These are phyloP conservation scores for Favolaschia claudopus DNA, from an alignment of 768 basidiomycete genomes.

Conservation along the genomic window DNA sequence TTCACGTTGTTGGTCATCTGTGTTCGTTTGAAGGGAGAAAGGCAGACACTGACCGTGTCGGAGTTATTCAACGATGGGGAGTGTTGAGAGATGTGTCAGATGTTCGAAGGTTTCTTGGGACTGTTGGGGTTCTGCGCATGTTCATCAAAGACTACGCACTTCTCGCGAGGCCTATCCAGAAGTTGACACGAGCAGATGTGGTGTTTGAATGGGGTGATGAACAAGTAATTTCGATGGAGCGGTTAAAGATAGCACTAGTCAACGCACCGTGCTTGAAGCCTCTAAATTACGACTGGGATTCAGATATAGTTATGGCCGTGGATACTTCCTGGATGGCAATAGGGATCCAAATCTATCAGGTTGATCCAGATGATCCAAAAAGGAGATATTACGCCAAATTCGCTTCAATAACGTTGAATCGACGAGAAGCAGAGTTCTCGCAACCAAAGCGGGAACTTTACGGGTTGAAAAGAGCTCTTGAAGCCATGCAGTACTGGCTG, in stretches of 20 bases:
- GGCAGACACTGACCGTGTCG: constrained; percentile 33
- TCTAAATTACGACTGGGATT: constrained; percentile 35
- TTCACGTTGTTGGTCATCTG: constrained; percentile 41
- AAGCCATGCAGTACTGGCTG: constrained; percentile 26
- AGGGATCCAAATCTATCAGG: constrained; percentile 47
- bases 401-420: constrained; percentile 47
- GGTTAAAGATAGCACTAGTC: constrained; percentile 24
- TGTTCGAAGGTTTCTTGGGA: constrained; percentile 40
- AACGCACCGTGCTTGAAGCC: constrained; percentile 33
- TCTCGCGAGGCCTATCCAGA: constrained; percentile 12
- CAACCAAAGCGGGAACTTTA: constrained; percentile 51
- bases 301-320: constrained; percentile 36
- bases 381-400: constrained; percentile 39
- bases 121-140: constrained; percentile 26
- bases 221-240: constrained; percentile 33
- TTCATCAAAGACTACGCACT: constrained; percentile 30
- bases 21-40: constrained; percentile 43
- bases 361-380: constrained; percentile 27
- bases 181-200: constrained; percentile 12
- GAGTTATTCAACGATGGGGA: constrained; percentile 34
- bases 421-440: constrained; percentile 40
- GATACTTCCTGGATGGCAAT: constrained; percentile 41
- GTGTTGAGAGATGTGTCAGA: constrained; percentile 18
- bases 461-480: constrained; percentile 38
- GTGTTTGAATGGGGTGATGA: constrained; percentile 37